Evolutionary conservation across 768 basidiomycete species (phyloP).

Genomic region (Boletus subparvulus): DNA sequence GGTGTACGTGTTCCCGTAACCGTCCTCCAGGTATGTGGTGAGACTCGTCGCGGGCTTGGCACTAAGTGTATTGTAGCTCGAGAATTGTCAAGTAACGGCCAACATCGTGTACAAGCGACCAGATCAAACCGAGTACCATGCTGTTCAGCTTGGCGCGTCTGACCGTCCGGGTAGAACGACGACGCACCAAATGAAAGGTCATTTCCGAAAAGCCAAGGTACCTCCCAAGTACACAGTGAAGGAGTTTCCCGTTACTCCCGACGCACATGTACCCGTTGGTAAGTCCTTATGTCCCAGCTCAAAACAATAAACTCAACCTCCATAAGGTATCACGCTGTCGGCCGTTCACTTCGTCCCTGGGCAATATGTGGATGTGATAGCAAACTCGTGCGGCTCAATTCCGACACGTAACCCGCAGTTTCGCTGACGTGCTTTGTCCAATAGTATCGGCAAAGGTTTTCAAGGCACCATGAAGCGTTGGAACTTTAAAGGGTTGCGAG

Average conservation of each 20-base stretch:
- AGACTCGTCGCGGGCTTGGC: constrained; percentile 6
- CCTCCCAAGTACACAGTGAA: constrained; percentile 79
- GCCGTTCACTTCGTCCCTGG: constrained; percentile 97
- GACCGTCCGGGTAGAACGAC: constrained; percentile 71
- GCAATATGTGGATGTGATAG: constrained; percentile 90
- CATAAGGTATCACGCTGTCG: constrained; percentile 79
- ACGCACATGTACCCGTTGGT: constrained; percentile 91
- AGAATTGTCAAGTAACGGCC: constrained; percentile 87
- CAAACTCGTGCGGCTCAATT: constrained; percentile 68
- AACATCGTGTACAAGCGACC: constrained; percentile 65
- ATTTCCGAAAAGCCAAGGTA: constrained; percentile 83
- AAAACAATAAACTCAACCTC: not conserved
- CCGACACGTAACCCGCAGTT: not conserved
- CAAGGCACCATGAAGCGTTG: constrained; percentile 97
- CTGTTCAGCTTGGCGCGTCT: constrained; percentile 90
- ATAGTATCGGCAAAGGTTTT: constrained; percentile 94
- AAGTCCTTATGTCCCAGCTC: constrained; percentile 28
- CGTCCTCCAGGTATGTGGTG: constrained; percentile 77
- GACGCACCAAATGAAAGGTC: constrained; percentile 80
- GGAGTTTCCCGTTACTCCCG: constrained; percentile 85
- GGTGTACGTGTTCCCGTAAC: constrained; percentile 90
- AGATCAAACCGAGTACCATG: constrained; percentile 76
- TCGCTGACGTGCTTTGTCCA: constrained; percentile 9
- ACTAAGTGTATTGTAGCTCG: constrained; percentile 49
- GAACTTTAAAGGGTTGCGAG: constrained; percentile 87